Base-by-base conservation (phyloP, 805 yeast genomes). In the Blastobotrys muscicola region DNA sequence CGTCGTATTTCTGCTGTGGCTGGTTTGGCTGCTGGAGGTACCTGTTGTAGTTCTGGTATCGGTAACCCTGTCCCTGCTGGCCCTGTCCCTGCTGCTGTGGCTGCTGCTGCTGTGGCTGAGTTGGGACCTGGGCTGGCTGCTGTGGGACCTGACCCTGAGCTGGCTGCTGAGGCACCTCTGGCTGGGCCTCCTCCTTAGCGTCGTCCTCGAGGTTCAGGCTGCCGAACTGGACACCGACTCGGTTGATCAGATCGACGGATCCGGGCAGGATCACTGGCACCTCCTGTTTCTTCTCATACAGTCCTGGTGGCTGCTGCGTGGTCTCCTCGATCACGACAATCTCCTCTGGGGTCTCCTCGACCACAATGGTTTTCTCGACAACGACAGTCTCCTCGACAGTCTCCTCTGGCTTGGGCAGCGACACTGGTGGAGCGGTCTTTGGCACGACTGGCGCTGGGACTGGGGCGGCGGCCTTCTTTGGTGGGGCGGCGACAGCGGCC, bases 401-500 rank as follows among this genome's bases (percentile, higher is more conserved):
- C 34, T n/a, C 14, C 7, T n/a, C 14, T n/a, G 14, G 7, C 34
- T 32, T 32, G 12, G 34, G 34, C 14, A 32, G 34, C 8, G 26
- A 14, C 14, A n/a, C 39, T 34, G 42, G 38, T 13, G 42, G 13
- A 12, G 38, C 41, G 38, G 31, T 30, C 38, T 36, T 29, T n/a
- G 33, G 42, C 38, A 36, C 29, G 13, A 12, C 33, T 4, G 16
- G 20, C 6, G 30, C 46, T 15, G 45, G 47, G 11, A 41, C 51
- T 20, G 45, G 41, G 8, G 43, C 53, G 31, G 42, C 39, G 33
- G 36, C 45, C 45, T 58, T 51, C 53, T 53, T 46, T 38, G 45
- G 55, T 37, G 85, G 80, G 44, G 76, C 65, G 42, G 80, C 80
- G 53, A 81, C 75, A 12, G 87, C 75, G 29, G 86, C 85, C 84